Evolutionary conservation across 768 basidiomycete genomes (phyloP), one percentile per base, ranked within the genome.

Genomic region (Glaciozyma antarctica): DNA sequence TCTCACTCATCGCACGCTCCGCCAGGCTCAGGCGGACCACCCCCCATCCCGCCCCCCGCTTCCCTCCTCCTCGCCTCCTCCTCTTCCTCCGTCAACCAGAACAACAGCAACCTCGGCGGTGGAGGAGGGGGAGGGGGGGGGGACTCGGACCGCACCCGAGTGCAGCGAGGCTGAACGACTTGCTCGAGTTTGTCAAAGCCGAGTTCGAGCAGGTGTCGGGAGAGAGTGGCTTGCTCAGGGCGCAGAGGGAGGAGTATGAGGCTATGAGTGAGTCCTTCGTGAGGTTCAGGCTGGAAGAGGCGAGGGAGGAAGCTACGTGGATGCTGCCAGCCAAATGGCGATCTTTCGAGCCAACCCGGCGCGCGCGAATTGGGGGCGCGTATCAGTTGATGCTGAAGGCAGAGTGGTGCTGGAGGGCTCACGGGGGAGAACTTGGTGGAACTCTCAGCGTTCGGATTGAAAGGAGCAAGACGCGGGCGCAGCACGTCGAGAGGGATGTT

Each of bases 201-300:
- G 93, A 97, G 78, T 92, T 90, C 74, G 91, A 95, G 58, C 79
- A 79, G 62, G 78, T 93, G 65, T 78, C 83, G 13, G 78, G 80
- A 55, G 91, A 95, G 74, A 78, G 88, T 58, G 79, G 77, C n/a
- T 73, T 82, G 15, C 80, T 87, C 71, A 82, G 89, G 62, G 81
- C 79, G 38, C 88, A 94, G 77, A 80, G 88, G 58, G 92, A 95
- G 71, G 94, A 97, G 63, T 88, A 85, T 75, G 93, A 97, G 78
- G 80, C 80, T 9, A 92, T 91, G 81, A 83, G 94, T 93, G 69
- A 63, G 85, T 60, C 38, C 16, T 6, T 49, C 4, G 10, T 49
- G n/a, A n/a, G n/a, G 48, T 21, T 49, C 4, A 4, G 48, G 16
- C 19, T 49, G 48, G 22, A 4, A 24, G n/a, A 24, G 48, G 10